Conservation (phyloP, 495 filamentous ascomycete species). For the Penicillium bialowiezense region DNA sequence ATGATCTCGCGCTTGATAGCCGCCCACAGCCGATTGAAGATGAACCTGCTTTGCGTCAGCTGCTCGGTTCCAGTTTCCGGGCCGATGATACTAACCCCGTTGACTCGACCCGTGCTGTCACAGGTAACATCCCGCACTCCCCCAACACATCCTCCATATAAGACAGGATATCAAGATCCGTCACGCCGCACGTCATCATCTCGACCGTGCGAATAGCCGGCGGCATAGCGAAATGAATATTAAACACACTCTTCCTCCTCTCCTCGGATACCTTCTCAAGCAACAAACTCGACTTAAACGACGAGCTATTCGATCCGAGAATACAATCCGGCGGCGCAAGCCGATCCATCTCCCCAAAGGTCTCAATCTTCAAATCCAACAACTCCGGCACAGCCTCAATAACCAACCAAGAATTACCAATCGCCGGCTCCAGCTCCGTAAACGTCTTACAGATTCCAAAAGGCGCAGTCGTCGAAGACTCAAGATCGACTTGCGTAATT, state of each 20-base stretch:
- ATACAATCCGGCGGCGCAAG: conserved; percentile 42
- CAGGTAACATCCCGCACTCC: conserved; percentile 40
- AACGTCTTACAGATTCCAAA: conserved; percentile 23
- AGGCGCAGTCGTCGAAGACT: conserved; percentile 5
- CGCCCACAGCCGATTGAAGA: conserved; percentile 59
- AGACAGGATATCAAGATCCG: conserved; percentile 38
- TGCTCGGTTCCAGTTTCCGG: too few relatives aligned
- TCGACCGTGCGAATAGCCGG: conserved; percentile 47
- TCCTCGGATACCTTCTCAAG: conserved; percentile 10
- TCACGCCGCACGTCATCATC: conserved; percentile 55
- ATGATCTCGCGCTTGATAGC: conserved; percentile 54
- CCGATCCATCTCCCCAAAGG: conserved; percentile 44
- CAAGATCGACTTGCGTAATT: conserved; percentile 8
- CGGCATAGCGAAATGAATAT: conserved; percentile 56
- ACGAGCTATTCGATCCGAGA: conserved; percentile 43
- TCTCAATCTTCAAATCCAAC: conserved; percentile 43
- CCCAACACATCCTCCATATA: conserved; percentile 39
- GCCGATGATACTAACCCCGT: conserved; percentile 47
- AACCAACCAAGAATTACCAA: conserved; percentile 37
- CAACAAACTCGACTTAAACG: conserved; percentile 30
- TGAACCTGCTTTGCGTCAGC: conserved; percentile 27
- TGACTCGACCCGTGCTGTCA: conserved; percentile 39
- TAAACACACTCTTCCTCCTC: conserved; percentile 26
- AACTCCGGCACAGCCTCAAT: conserved; percentile 54
- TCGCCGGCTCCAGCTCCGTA: conserved; percentile 20